Base-by-base conservation (phyloP, 2,329 filamentous ascomycete genomes). In the Colletotrichum salicis region DNA sequence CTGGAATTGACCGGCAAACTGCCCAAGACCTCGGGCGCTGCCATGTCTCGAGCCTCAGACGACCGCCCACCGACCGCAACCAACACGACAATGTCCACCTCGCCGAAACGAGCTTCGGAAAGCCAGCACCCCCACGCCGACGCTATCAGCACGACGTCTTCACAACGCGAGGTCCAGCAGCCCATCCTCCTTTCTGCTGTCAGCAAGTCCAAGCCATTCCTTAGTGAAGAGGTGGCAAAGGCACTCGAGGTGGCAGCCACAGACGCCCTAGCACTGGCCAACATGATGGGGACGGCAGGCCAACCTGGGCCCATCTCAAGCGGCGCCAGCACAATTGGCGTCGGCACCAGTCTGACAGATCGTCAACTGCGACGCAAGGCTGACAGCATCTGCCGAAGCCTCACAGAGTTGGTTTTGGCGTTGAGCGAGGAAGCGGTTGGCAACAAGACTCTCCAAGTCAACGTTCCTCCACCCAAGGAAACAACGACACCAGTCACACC, bases 31-130 rank as follows among this genome's bases (percentile, higher is more conserved):
- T 96, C 95, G 3, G 93, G 92, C 45, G 94, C 94, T 2, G 93
- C 94, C 2, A 92, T 95, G 78, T 92, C 92, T 5, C 89, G 91
- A 74, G 87, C 90, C 11, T 92, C 92, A 0, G 92, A 92, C 45
- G 96, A 98, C 71, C 89, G 96, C 70, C 96, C 96, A 5, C 90
- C 92, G 19, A 98, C 96, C 7, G 96, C 96, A 56, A 98, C 96
- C 0, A 95, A 94, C 6, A 98, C 96, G 0, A 97, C 95, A 1
- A 89, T 97, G 77, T 98, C 95, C 7, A 93, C 92, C 1, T 98
- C 96, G 0, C 96, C 96, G 0, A 96, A 95, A 79, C 91, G 93
- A 76, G 86, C 86, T 24, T 89, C 90, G 70, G 83, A 84, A 10
- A 88, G 84, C 69, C 82, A 78, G 58, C 76, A 80, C 48, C 81